phyloP scores from a whole-genome alignment of 345 rosid genomes.

The Eucalyptus brandiana region DNA sequence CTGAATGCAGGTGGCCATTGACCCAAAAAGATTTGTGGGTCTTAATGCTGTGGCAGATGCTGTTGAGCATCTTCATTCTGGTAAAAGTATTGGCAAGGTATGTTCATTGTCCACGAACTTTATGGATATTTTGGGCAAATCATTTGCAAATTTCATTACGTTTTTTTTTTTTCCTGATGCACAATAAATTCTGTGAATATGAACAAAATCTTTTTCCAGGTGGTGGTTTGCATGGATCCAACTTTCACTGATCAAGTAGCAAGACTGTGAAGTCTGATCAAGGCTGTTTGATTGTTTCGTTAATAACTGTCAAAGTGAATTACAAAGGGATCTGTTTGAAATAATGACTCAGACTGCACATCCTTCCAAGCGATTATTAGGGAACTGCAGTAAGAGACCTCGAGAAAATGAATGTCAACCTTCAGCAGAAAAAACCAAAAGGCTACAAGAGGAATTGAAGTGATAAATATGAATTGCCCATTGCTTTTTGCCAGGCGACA shows the following conservation, averaged over 20 bases:
- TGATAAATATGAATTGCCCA: not conserved
- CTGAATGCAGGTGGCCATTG: constrained; percentile 42
- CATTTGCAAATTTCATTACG: not conserved
- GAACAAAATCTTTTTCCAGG: constrained; percentile 22
- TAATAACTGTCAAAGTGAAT: not conserved
- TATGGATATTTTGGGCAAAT: not conserved
- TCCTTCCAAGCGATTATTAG: not conserved
- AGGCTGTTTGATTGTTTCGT: not conserved
- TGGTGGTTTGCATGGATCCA: constrained; percentile 78
- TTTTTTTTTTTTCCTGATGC: not conserved
- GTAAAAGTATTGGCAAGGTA: constrained; percentile 96
- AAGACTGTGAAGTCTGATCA: constrained; percentile 24
- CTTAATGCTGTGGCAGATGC: constrained; percentile 70
- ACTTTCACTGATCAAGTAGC: constrained; percentile 37
- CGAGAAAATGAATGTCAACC: not conserved
- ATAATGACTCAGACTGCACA: not conserved
- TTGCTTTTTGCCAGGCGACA: not conserved
- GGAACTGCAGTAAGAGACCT: not conserved
- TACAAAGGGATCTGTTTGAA: not conserved
- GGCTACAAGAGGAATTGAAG: not conserved
- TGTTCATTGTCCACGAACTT: not conserved
- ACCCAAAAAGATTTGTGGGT: constrained; percentile 66
- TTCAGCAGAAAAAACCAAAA: not conserved
- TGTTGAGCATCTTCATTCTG: constrained; percentile 91
- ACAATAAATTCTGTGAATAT: not conserved